Evolutionary conservation across 2,329 filamentous ascomycete genomes (phyloP).

Genomic region (Trichoderma gracile): DNA sequence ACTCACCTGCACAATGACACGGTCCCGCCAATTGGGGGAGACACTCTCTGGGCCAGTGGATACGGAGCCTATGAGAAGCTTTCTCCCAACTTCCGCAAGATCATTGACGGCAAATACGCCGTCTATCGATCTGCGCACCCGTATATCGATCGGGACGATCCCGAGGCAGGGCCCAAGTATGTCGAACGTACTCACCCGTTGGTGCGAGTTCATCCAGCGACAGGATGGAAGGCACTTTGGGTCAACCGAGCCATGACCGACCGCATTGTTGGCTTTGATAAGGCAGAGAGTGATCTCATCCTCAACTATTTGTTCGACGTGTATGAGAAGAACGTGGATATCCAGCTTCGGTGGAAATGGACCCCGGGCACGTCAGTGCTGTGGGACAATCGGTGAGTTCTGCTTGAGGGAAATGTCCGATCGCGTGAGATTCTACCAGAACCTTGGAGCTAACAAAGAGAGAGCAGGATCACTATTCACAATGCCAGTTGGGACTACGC

Average conservation of each 20-base stretch:
- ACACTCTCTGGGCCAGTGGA: conserved; percentile 71
- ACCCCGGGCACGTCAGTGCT: conserved; percentile 65
- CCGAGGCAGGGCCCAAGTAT: conserved; percentile 61
- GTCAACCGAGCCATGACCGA: conserved; percentile 71
- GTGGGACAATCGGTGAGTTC: conserved; percentile 66
- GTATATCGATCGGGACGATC: conserved; percentile 65
- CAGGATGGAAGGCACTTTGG: conserved; percentile 72
- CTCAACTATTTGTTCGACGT: conserved; percentile 67
- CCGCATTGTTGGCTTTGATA: conserved; percentile 68
- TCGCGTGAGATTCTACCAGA: background rate
- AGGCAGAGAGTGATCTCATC: conserved; percentile 67
- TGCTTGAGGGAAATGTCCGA: no score
- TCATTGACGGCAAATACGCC: conserved; percentile 67
- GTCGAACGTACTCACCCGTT: conserved; percentile 69
- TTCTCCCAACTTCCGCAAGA: conserved; percentile 66
- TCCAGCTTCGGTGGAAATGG: conserved; percentile 72
- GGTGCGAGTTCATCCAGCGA: conserved; percentile 70
- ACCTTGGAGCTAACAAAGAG: no score
- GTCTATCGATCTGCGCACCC: conserved; percentile 66
- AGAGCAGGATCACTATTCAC: conserved; percentile 65
- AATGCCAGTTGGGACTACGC: conserved; percentile 75
- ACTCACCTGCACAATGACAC: conserved; percentile 72
- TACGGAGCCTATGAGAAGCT: conserved; percentile 74
- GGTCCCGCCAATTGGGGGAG: conserved; percentile 63
- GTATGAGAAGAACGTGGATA: conserved; percentile 69